Percentiles rank a stretch among this genome's conserved stretches.
Conservation (phyloP, 768 basidiomycete genomes). For the Boletus fagicola region DNA sequence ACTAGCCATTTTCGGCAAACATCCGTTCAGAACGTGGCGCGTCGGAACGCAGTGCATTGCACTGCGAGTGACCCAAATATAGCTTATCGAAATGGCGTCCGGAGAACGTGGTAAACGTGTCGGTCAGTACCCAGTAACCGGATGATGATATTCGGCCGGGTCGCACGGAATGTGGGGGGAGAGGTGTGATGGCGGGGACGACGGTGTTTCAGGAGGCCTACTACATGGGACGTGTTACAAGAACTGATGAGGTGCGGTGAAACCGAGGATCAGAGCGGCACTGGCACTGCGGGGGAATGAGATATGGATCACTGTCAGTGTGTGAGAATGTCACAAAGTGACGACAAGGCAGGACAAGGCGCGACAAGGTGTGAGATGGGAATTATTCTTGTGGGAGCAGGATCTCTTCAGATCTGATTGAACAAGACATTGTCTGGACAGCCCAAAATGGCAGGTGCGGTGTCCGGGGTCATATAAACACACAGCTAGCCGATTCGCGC, state of each 20-base stretch:
- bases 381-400: neutral
- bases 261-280: neutral
- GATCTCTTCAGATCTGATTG: neutral
- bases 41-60: constrained; percentile 3
- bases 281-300: neutral
- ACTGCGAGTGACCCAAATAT: neutral
- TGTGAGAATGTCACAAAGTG: neutral
- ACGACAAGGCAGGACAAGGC: neutral
- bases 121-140: neutral
- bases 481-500: constrained; percentile 24
- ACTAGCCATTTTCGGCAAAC: neutral
- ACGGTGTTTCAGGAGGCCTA: neutral
- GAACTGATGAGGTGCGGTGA: neutral
- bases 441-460: constrained; percentile 8
- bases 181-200: neutral
- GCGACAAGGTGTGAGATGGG: neutral
- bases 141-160: neutral
- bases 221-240: neutral
- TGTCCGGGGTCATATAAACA: constrained; percentile 24
- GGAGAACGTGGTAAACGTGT: constrained; percentile 10
- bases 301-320: neutral
- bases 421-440: neutral
- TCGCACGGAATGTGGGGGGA: neutral
- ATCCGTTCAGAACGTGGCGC: constrained; percentile 8
- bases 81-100: neutral